phyloP scores from a whole-genome alignment of 2,329 filamentous ascomycete genomes.

The Curvularia eragrostidis region DNA sequence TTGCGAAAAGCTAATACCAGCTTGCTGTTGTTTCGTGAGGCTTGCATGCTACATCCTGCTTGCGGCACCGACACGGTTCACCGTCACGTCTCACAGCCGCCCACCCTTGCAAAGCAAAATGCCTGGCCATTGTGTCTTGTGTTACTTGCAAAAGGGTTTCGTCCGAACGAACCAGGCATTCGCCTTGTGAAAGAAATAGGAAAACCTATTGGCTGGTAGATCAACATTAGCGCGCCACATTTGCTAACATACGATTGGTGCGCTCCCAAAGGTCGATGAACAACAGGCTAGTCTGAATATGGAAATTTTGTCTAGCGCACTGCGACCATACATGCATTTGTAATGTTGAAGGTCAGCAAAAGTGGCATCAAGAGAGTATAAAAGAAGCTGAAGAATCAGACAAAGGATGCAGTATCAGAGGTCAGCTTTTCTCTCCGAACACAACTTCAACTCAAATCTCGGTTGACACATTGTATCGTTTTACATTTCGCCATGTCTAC shows the following conservation, averaged over 20 bases:
- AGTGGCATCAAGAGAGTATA: neutral
- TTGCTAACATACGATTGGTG: neutral
- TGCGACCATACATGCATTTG: conserved; percentile 4
- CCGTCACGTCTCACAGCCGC: too few relatives aligned
- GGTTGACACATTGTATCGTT: neutral
- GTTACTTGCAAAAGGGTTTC: too few relatives aligned
- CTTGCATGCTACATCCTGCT: too few relatives aligned
- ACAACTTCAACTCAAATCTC: neutral
- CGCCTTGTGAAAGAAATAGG: too few relatives aligned
- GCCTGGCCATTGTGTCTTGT: neutral
- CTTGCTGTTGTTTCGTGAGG: too few relatives aligned
- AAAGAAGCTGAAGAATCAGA: neutral
- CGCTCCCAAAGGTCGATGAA: neutral
- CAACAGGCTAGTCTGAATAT: neutral
- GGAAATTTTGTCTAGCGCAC: conserved; percentile 16
- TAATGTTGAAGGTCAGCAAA: neutral
- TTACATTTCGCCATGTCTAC: conserved; percentile 32
- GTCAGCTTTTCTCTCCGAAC: neutral
- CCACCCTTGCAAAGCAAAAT: neutral
- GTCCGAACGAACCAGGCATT: too few relatives aligned
- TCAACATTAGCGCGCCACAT: neutral
- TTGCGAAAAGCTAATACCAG: too few relatives aligned
- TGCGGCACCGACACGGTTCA: too few relatives aligned
- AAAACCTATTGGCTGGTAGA: neutral
- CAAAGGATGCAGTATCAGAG: neutral